Base-by-base conservation (phyloP, 106 monocot species). In the Dioscorea dumetorum region DNA sequence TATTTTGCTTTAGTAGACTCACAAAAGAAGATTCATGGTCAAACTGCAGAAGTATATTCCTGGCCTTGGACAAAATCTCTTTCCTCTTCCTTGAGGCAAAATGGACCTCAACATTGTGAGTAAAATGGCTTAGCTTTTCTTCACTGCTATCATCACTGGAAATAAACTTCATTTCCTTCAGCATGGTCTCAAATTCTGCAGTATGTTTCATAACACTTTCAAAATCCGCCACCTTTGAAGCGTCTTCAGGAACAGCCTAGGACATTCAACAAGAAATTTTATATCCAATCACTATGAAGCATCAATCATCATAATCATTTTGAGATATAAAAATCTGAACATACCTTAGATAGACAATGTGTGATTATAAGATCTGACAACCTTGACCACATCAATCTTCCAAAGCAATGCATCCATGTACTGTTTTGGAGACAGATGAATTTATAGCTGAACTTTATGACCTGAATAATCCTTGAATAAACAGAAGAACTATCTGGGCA, bases 221-320 rank as follows among this genome's bases (percentile, higher is more conserved):
- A 58, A 99, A 92, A 60, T 89, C 87, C 24, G 71, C 74, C 65
- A 87, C 77, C 67, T 87, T 90, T 28, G 89, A 82, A 71, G 90
- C 84, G 81, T 89, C 86, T 73, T 92, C 78, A 69, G 92, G 92
- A 31, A 93, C 79, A 79, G 82, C 92, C 92, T 99, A 76, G 69
- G 77, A 80, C 17, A 68, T 24, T 32, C 19, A 61, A n/a, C 28
- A 28, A 28, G 28, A 28, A 28, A 28, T 28, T 28, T 28, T 28
- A 28, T 28, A 28, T 28, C 28, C 28, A 28, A 28, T 28, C 28
- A 28, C 28, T 3, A 28, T 41, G 41, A 41, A 3, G 41, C 41
- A 41, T 41, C 41, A 41, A 41, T 41, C 41, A 41, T 10, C 41
- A 41, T 41, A 41, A 41, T 41, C 5, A 41, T 41, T 41, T 41